Percentiles rank a stretch among this genome's conserved stretches.
These are phyloP conservation scores for Pulicaria dysenterica DNA, from an alignment of 129 eudicot genomes.

Conservation along the genomic window DNA sequence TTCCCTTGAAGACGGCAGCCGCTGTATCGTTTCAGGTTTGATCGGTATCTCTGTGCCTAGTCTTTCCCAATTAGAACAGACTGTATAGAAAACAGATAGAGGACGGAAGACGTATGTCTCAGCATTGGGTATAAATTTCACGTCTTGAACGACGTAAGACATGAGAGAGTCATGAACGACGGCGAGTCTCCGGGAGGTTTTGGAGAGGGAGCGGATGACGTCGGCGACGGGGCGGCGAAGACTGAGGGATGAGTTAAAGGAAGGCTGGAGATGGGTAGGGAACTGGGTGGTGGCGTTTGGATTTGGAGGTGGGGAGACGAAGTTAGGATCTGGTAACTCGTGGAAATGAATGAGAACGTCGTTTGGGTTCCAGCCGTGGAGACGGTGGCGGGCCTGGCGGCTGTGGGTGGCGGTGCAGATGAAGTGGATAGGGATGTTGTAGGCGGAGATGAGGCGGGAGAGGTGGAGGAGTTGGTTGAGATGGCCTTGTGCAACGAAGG, in stretches of 20 bases:
- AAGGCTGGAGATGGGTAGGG: conserved; percentile 46
- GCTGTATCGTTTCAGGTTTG: neutral
- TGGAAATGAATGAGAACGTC: conserved; percentile 38
- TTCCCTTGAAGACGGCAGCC: conserved; percentile 19
- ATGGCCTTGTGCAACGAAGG: conserved; percentile 58
- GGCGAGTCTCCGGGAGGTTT: conserved; percentile 23
- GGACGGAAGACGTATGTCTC: conserved; percentile 47
- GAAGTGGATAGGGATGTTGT: conserved; percentile 49
- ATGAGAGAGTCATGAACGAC: conserved; percentile 46
- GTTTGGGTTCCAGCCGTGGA: conserved; percentile 31
- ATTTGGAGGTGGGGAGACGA: conserved; percentile 23
- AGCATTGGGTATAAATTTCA: conserved; percentile 37
- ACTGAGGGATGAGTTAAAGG: conserved; percentile 13
- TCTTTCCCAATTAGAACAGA: conserved; percentile 16
- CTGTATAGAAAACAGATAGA: conserved; percentile 17
- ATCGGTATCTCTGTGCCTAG: conserved; percentile 33
- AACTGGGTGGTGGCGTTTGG: conserved; percentile 22
- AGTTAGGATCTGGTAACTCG: conserved; percentile 28
- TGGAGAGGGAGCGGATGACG: conserved; percentile 28
- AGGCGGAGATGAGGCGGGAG: conserved; percentile 53
- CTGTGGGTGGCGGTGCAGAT: conserved; percentile 39
- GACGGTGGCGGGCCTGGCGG: conserved; percentile 47
- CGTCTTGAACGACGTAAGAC: conserved; percentile 52
- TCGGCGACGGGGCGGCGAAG: conserved; percentile 43
- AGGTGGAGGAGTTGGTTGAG: conserved; percentile 68